phyloP scores from a whole-genome alignment of 768 basidiomycete species.

The Amanita pallidorosea region DNA sequence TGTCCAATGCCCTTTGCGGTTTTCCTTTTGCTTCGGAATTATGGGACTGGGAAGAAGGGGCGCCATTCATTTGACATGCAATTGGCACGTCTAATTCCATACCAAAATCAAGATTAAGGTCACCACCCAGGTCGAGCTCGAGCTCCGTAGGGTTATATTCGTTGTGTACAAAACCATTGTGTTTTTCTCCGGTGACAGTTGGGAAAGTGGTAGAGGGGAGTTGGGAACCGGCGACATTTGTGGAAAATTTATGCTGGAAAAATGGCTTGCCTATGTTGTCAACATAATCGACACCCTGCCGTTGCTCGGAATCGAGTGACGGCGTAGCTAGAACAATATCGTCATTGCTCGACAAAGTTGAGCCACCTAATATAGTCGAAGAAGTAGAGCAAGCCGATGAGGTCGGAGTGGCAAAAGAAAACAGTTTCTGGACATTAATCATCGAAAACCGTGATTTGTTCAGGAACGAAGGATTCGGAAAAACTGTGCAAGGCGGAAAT shows the following conservation, averaged over 20 bases:
- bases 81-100: slow-evolving; percentile 6
- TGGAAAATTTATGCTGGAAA: background rate
- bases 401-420: slow-evolving; percentile 19
- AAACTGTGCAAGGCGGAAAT: slow-evolving; percentile 16
- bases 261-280: background rate
- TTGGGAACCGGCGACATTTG: background rate
- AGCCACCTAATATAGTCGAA: background rate
- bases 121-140: slow-evolving; percentile 9
- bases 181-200: background rate
- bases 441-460: slow-evolving; percentile 25
- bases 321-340: background rate
- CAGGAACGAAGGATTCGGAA: slow-evolving; percentile 23
- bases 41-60: background rate
- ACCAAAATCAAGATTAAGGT: slow-evolving; percentile 14
- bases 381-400: background rate
- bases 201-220: background rate
- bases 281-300: background rate
- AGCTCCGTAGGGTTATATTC: background rate
- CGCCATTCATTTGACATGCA: background rate
- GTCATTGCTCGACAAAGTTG: background rate
- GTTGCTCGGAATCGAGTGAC: background rate
- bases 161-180: background rate
- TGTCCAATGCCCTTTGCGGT: slow-evolving; percentile 7
- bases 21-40: background rate
- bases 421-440: slow-evolving; percentile 26